phyloP scores from a whole-genome alignment of 129 eudicot genomes.

The Daucus carota region DNA sequence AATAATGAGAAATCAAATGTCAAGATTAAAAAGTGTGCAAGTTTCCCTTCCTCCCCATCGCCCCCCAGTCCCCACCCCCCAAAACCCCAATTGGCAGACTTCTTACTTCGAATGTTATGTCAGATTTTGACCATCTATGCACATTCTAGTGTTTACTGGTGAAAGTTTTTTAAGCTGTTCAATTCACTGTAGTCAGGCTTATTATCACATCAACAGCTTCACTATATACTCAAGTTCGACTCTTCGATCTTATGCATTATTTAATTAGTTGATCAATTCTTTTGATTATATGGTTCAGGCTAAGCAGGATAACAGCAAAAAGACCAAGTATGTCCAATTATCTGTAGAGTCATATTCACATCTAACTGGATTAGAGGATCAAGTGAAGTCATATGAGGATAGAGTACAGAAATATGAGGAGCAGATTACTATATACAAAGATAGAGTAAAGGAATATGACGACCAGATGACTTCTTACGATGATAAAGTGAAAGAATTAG shows the following conservation, averaged over 20 bases:
- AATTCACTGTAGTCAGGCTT: not conserved
- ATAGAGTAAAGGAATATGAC: conserved; percentile 58
- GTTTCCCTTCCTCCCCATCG: too few species aligned
- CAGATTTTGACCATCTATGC: not conserved
- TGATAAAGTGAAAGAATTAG: conserved; percentile 40
- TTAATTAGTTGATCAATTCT: not conserved
- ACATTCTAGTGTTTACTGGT: not conserved
- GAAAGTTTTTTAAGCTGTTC: not conserved
- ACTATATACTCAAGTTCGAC: not conserved
- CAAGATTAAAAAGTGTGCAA: too few species aligned
- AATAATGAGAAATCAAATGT: too few species aligned
- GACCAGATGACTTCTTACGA: conserved; percentile 64
- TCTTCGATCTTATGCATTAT: not conserved
- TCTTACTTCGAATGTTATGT: not conserved
- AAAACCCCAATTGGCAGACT: not conserved
- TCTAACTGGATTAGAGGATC: conserved; percentile 87
- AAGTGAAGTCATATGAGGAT: conserved; percentile 30
- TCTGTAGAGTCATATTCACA: conserved; percentile 82
- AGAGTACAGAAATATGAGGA: conserved; percentile 33
- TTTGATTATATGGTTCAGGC: conserved; percentile 20
- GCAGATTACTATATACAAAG: conserved; percentile 60
- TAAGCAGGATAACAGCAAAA: conserved; percentile 56
- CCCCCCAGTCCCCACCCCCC: not conserved
- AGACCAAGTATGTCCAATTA: conserved; percentile 77
- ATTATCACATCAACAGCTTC: not conserved